phyloP scores from a whole-genome alignment of 2,329 filamentous ascomycete genomes.

The Pezicula radicicola region DNA sequence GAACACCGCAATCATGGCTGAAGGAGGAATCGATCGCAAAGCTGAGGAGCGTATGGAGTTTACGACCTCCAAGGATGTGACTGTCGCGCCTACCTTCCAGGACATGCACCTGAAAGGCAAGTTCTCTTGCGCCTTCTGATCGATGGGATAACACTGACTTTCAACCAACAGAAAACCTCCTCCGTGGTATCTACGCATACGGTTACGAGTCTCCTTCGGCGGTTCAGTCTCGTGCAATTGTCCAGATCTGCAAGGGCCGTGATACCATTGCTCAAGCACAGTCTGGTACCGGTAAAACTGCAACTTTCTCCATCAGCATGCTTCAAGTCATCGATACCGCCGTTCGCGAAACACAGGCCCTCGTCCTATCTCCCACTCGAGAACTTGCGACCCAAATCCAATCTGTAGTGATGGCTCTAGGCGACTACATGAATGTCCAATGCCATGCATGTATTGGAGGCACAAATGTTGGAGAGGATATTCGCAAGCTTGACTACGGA shows the following conservation, averaged over 20 bases:
- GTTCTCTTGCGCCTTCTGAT: background rate
- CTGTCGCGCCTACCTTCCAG: constrained; percentile 89
- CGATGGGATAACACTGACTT: background rate
- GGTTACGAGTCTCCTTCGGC: constrained; percentile 98
- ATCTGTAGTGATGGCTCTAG: constrained; percentile 98
- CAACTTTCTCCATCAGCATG: constrained; percentile 94
- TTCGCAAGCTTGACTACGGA: constrained; percentile 94
- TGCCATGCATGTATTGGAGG: constrained; percentile 98
- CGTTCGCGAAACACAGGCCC: constrained; percentile 87
- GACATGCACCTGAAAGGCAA: constrained; percentile 85
- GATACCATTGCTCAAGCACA: constrained; percentile 98
- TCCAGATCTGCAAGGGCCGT: constrained; percentile 97
- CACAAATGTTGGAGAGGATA: constrained; percentile 97
- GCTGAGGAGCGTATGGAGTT: constrained; percentile 98
- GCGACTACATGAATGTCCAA: constrained; percentile 99
- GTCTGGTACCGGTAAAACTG: constrained; percentile 95
- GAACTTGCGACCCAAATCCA: constrained; percentile 98
- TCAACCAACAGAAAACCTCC: constrained; percentile 69
- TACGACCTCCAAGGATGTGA: constrained; percentile 95
- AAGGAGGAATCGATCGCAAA: constrained; percentile 79
- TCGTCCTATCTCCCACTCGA: constrained; percentile 92
- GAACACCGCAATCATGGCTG: constrained; percentile 64
- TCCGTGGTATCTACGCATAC: constrained; percentile 97
- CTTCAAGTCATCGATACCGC: constrained; percentile 94
- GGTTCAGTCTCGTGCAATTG: constrained; percentile 95